phyloP scores from a whole-genome alignment of 179 eudicot genomes.

The Beta corolliflora region DNA sequence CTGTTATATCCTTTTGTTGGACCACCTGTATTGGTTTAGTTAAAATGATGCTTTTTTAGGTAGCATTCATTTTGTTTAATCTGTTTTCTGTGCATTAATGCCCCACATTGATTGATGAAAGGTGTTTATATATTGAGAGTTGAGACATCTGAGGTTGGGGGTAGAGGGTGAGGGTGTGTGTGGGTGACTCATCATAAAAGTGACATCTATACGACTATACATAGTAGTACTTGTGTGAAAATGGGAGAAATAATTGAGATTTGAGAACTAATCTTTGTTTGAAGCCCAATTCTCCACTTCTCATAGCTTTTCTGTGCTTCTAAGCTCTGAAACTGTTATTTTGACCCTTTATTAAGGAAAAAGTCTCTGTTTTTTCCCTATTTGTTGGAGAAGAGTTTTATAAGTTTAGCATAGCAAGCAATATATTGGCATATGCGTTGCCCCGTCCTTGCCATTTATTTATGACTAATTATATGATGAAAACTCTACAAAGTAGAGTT shows the following conservation, averaged over 20 bases:
- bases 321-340: not conserved
- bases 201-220: slow-evolving; percentile 10
- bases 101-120: slow-evolving; percentile 16
- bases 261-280: not conserved
- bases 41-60: slow-evolving; percentile 26
- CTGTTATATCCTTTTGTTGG: slow-evolving; percentile 28
- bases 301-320: slow-evolving; percentile 8
- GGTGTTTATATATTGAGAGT: slow-evolving; percentile 12
- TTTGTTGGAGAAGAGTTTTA: slow-evolving; percentile 20
- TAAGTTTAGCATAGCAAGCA: not conserved
- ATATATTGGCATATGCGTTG: not conserved
- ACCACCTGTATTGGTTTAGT: slow-evolving; percentile 28
- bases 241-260: no score
- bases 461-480: not conserved
- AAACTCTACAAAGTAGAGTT: no score
- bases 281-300: slow-evolving; percentile 17
- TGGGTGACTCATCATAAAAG: slow-evolving; percentile 23
- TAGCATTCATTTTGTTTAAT: not conserved
- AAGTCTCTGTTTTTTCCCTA: slow-evolving; percentile 8
- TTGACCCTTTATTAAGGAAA: not conserved
- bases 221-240: not conserved
- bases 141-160: slow-evolving; percentile 25
- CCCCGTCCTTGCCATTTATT: not conserved
- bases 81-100: not conserved
- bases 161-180: not conserved